phyloP scores from a whole-genome alignment of 2,329 filamentous ascomycete species.

The Colletotrichum costaricense region DNA sequence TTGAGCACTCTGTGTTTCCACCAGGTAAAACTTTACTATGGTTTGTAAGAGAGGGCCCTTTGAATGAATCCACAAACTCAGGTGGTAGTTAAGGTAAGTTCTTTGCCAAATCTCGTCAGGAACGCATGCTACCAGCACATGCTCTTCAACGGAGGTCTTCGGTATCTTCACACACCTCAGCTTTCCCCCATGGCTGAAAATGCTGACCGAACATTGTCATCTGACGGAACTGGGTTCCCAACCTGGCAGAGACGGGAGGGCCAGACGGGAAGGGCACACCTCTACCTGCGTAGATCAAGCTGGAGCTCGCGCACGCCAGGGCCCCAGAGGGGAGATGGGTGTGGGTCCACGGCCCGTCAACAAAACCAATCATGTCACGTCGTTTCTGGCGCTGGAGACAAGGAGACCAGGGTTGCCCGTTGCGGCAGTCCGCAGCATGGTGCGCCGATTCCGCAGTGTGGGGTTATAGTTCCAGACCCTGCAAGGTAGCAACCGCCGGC shows the following conservation, averaged over 20 bases:
- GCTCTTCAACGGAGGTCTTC: neutral
- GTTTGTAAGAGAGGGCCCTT: neutral
- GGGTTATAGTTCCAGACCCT: constrained; percentile 33
- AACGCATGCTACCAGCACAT: neutral
- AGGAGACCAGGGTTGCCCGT: constrained; percentile 27
- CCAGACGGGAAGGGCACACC: neutral
- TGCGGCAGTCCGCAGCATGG: constrained; percentile 33
- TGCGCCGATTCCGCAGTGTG: constrained; percentile 37
- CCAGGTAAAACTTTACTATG: neutral
- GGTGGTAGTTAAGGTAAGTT: neutral
- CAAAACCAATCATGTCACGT: constrained; percentile 2
- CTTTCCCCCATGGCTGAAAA: neutral
- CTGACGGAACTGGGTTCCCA: constrained; percentile 10
- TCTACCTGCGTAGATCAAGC: neutral
- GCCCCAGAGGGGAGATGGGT: neutral
- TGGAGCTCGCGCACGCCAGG: constrained; percentile 1
- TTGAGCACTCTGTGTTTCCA: neutral
- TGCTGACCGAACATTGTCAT: constrained; percentile 6
- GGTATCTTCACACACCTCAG: neutral
- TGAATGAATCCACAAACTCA: neutral
- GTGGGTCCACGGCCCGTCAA: neutral
- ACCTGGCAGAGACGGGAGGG: neutral
- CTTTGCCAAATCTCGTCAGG: neutral
- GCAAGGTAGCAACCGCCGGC: constrained; percentile 31
- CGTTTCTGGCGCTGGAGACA: constrained; percentile 3